These are phyloP conservation scores for Oldenlandia corymbosa DNA, from an alignment of 257 asterid genomes.

Conservation along the genomic window DNA sequence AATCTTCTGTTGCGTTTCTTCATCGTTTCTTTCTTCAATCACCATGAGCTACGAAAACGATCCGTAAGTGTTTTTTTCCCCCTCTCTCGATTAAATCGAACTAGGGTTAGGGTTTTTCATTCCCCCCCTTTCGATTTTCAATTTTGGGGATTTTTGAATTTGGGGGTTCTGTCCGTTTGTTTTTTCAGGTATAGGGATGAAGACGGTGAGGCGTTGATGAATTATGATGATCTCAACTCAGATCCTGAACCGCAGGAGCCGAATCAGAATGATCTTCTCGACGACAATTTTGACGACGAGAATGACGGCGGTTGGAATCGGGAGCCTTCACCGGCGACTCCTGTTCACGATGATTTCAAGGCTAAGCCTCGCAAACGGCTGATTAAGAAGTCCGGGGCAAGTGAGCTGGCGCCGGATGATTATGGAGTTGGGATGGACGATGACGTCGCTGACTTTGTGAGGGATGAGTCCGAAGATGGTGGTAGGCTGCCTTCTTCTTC, in stretches of 20 bases:
- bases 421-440: constrained; percentile 29
- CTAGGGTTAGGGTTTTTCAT: constrained; percentile 26
- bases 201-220: constrained; percentile 94
- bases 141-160: neutral
- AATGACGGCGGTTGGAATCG: constrained; percentile 38
- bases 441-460: constrained; percentile 36
- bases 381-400: constrained; percentile 53
- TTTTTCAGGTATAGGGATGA: constrained; percentile 70
- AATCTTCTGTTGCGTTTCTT: neutral
- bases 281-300: constrained; percentile 35
- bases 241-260: constrained; percentile 55
- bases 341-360: constrained; percentile 50
- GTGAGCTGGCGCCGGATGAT: constrained; percentile 32
- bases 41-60: constrained; percentile 58
- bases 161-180: neutral
- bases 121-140: neutral
- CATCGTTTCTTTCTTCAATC: neutral
- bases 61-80: constrained; percentile 57
- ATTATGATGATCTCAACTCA: constrained; percentile 61
- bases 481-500: constrained; percentile 35
- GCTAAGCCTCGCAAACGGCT: constrained; percentile 72
- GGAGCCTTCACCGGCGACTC: constrained; percentile 66
- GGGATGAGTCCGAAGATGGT: constrained; percentile 60
- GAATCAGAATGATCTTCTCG: constrained; percentile 29
- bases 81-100: neutral